These are phyloP conservation scores for Monosporascus cannonballus DNA, from an alignment of 2,329 filamentous ascomycete species.

Conservation along the genomic window DNA sequence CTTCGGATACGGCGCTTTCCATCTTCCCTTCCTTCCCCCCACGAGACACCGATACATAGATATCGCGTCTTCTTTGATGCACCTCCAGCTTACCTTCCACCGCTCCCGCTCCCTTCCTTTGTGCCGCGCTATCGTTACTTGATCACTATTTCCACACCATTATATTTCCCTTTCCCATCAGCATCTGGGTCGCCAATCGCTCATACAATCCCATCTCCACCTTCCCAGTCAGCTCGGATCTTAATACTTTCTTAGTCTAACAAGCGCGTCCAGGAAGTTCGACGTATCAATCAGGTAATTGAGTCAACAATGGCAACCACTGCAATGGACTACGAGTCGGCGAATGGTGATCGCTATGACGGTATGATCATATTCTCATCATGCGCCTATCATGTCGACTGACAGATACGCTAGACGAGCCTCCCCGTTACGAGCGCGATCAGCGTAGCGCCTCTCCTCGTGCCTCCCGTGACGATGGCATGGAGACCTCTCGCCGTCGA, in stretches of 20 bases:
- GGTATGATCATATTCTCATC: slow-evolving; percentile 37
- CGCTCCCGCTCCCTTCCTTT: too few relatives aligned
- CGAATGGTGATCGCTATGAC: slow-evolving; percentile 61
- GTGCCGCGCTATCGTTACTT: too few relatives aligned
- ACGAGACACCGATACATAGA: too few relatives aligned
- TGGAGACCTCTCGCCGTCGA: slow-evolving; percentile 49
- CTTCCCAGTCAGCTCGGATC: background rate
- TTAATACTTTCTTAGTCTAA: background rate
- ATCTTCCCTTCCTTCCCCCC: too few relatives aligned
- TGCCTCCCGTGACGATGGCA: slow-evolving; percentile 53
- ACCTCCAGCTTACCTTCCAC: too few relatives aligned
- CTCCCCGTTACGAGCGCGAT: slow-evolving; percentile 60
- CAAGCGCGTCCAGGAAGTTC: slow-evolving; percentile 1
- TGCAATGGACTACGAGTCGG: slow-evolving; percentile 65
- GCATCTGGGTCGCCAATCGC: background rate
- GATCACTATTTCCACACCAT: too few relatives aligned
- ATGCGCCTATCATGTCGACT: slow-evolving; percentile 4
- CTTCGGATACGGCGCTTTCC: too few relatives aligned
- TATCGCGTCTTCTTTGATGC: too few relatives aligned
- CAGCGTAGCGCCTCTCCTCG: slow-evolving; percentile 62
- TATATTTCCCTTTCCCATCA: background rate
- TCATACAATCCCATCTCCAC: background rate
- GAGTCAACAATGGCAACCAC: slow-evolving; percentile 50
- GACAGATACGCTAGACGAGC: slow-evolving; percentile 44
- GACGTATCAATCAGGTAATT: slow-evolving; percentile 3